Percentiles rank a stretch among this genome's conserved stretches.
Evolutionary conservation across 495 filamentous ascomycete genomes (phyloP).

Genomic region (Penicillium bialowiezense): DNA sequence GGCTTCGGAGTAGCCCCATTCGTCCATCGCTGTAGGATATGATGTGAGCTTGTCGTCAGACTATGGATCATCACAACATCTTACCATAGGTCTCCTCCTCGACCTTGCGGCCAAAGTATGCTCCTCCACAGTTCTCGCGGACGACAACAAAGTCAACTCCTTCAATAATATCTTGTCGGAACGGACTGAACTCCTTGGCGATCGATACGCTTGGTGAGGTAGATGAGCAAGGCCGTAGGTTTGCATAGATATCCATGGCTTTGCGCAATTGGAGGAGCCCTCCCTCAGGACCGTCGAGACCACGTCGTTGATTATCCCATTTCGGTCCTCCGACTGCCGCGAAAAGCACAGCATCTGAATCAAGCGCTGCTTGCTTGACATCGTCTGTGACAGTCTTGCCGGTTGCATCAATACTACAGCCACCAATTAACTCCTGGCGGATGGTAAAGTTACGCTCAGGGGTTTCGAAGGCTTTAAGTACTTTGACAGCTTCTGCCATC

Average conservation of each 20-base stretch:
- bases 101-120: conserved; percentile 51
- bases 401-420: conserved; percentile 44
- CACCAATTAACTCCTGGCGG: conserved; percentile 47
- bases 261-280: conserved; percentile 45
- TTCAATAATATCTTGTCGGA: conserved; percentile 42
- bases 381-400: conserved; percentile 43
- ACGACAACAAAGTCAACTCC: conserved; percentile 51
- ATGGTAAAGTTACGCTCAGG: conserved; percentile 36
- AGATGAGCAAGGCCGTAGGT: conserved; percentile 47
- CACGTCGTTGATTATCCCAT: conserved; percentile 44
- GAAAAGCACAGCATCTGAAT: conserved; percentile 48
- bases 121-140: conserved; percentile 51
- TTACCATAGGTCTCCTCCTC: conserved; percentile 44
- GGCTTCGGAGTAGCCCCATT: conserved; percentile 45
- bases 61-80: conserved; percentile 1
- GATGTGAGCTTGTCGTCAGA: background rate
- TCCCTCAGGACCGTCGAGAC: conserved; percentile 44
- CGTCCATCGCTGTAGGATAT: conserved; percentile 35
- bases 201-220: conserved; percentile 37
- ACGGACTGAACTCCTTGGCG: conserved; percentile 40
- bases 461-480: conserved; percentile 47
- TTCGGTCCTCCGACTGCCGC: conserved; percentile 50
- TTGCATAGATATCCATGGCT: conserved; percentile 50
- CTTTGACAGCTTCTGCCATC: conserved; percentile 50
- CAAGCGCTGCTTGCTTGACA: conserved; percentile 40